A percentile compares a stretch with the other conserved stretches of the same genome.
phyloP scores from a whole-genome alignment of 108 stramenopile genomes.

The Cyclotella sp. region DNA sequence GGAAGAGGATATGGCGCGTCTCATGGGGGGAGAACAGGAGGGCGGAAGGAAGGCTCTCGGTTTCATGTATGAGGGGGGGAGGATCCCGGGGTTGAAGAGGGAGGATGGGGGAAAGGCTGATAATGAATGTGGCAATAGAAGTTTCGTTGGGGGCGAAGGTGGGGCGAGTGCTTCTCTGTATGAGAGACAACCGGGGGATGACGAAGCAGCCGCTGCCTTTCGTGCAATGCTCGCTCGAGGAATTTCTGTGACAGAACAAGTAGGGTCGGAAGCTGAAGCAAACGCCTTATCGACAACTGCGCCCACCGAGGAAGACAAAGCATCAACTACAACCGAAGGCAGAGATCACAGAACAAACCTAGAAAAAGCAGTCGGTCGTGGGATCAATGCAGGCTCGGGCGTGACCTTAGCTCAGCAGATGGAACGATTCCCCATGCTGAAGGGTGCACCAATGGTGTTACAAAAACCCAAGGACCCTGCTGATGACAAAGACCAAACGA shows the following conservation, averaged over 20 bases:
- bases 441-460: conserved; percentile 78
- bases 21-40: conserved; percentile 62
- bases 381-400: conserved; percentile 48
- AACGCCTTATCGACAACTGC: background rate
- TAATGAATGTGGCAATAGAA: conserved; percentile 4
- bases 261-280: conserved; percentile 6
- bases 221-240: conserved; percentile 72
- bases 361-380: conserved; percentile 83
- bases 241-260: conserved; percentile 1
- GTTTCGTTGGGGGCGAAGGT: conserved; percentile 19
- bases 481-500: conserved; percentile 46
- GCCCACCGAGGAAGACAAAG: conserved; percentile 18
- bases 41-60: conserved; percentile 70
- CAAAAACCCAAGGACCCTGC: conserved; percentile 39
- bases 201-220: conserved; percentile 87
- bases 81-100: conserved; percentile 65
- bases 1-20: conserved; percentile 78
- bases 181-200: conserved; percentile 73
- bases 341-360: conserved; percentile 52
- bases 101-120: conserved; percentile 4
- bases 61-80: conserved; percentile 80
- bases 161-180: background rate
- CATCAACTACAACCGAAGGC: conserved; percentile 13
- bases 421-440: conserved; percentile 81
- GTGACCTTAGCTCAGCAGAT: conserved; percentile 78